phyloP scores from a whole-genome alignment of 129 eudicot genomes.

The Scalesia atractyloides region DNA sequence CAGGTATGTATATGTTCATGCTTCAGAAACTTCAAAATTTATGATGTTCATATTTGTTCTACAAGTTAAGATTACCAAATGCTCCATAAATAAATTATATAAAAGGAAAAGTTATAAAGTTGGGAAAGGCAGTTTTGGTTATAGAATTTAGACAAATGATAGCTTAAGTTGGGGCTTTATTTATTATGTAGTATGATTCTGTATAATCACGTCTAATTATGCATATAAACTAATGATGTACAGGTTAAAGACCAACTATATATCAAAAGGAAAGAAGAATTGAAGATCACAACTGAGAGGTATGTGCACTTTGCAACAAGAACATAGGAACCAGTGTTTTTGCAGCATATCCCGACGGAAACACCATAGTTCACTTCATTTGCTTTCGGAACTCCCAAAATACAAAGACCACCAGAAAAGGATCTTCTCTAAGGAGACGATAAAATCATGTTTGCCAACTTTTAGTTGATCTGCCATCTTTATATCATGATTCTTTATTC shows the following conservation, averaged over 20 bases:
- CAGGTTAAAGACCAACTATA: constrained; percentile 90
- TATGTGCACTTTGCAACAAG: constrained; percentile 91
- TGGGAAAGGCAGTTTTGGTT: background rate
- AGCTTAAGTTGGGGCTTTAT: background rate
- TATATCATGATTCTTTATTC: background rate
- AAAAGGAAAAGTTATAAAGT: background rate
- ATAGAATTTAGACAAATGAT: background rate
- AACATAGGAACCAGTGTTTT: constrained; percentile 89
- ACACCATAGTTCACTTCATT: constrained; percentile 88
- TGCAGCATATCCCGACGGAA: constrained; percentile 85
- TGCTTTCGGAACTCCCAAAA: constrained; percentile 88
- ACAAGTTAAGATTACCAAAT: background rate
- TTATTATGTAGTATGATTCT: background rate
- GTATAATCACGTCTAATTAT: constrained; percentile 2
- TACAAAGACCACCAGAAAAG: constrained; percentile 65
- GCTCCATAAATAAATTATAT: background rate
- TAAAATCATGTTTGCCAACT: constrained; percentile 18
- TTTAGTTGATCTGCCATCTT: background rate
- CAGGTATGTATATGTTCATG: constrained; percentile 46
- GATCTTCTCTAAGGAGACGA: constrained; percentile 41
- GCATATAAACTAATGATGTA: background rate
- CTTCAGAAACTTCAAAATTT: background rate
- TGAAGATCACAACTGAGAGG: constrained; percentile 80
- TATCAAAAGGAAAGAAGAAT: constrained; percentile 57
- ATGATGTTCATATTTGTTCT: background rate